Evolutionary conservation across 352 stramenopile genomes (phyloP).

Genomic region (Globisporangium heterothallicum): DNA sequence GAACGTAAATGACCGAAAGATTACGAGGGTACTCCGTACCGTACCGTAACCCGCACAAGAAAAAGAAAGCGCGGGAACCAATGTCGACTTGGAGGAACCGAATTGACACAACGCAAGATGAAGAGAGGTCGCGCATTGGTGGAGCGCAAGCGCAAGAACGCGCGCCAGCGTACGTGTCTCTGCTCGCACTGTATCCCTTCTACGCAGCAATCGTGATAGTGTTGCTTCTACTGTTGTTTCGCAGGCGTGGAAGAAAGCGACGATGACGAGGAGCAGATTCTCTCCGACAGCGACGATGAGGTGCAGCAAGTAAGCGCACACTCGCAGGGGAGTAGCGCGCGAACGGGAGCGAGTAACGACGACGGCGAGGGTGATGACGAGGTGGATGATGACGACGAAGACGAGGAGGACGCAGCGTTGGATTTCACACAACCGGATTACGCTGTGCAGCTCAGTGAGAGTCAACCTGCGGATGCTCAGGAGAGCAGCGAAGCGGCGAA

Average conservation of each 20-base stretch:
- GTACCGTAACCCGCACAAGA: not conserved
- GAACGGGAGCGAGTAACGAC: conserved; percentile 16
- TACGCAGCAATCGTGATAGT: too few species aligned
- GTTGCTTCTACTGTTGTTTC: not conserved
- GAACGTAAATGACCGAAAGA: not conserved
- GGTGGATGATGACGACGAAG: conserved; percentile 17
- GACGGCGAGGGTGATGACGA: conserved; percentile 1
- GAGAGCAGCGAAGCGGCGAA: conserved; percentile 31
- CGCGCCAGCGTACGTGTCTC: conserved; percentile 25
- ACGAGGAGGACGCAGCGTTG: conserved; percentile 42
- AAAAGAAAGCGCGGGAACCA: conserved; percentile 9
- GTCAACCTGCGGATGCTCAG: conserved; percentile 21
- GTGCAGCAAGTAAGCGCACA: conserved; percentile 21
- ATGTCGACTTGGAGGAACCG: conserved; percentile 10
- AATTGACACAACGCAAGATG: conserved; percentile 21
- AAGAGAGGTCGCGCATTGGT: conserved; percentile 26
- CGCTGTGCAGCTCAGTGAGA: conserved; percentile 44
- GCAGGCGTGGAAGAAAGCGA: conserved; percentile 28
- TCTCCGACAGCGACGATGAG: conserved; percentile 24
- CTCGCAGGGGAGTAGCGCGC: conserved; percentile 17
- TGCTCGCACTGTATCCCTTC: too few species aligned
- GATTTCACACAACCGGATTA: conserved; percentile 84
- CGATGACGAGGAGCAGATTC: conserved; percentile 14
- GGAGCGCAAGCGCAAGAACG: conserved; percentile 26
- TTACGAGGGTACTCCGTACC: not conserved